Evolutionary conservation across 1,139 yeast species (phyloP).

Genomic region (Geotrichum citri-aurantii): DNA sequence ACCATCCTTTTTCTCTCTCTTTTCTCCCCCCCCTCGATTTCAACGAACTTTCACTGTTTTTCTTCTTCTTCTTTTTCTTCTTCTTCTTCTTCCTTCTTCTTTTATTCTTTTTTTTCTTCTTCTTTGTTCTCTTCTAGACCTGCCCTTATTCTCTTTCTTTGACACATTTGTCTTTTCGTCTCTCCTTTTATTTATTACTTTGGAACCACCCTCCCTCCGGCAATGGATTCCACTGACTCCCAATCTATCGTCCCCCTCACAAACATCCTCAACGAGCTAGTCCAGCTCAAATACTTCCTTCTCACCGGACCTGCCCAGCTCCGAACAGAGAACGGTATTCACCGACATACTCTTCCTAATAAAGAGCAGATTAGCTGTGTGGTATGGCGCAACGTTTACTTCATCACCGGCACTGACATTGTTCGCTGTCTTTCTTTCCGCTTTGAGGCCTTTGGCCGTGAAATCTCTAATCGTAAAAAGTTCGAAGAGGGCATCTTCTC

Average conservation of each 20-base stretch:
- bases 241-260: slow-evolving; percentile 14
- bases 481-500: slow-evolving; percentile 96
- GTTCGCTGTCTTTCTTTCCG: slow-evolving; percentile 87
- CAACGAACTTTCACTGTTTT: background rate
- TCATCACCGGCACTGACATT: slow-evolving; percentile 93
- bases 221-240: background rate
- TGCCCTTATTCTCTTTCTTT: background rate
- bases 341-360: slow-evolving; percentile 58
- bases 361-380: slow-evolving; percentile 91
- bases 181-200: background rate
- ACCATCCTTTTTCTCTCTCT: background rate
- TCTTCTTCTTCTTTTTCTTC: background rate
- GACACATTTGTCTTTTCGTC: background rate
- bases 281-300: slow-evolving; percentile 17
- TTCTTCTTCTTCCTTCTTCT: too few species aligned
- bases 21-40: background rate
- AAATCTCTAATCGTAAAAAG: slow-evolving; percentile 78
- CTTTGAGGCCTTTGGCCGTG: slow-evolving; percentile 85
- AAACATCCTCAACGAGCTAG: slow-evolving; percentile 14
- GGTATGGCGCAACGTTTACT: slow-evolving; percentile 84
- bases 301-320: slow-evolving; percentile 18
- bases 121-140: background rate
- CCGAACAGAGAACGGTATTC: slow-evolving; percentile 14
- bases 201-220: background rate
- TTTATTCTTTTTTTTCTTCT: too few species aligned